phyloP scores from a whole-genome alignment of 805 yeast genomes.

The Metschnikowia cerradonensis region DNA sequence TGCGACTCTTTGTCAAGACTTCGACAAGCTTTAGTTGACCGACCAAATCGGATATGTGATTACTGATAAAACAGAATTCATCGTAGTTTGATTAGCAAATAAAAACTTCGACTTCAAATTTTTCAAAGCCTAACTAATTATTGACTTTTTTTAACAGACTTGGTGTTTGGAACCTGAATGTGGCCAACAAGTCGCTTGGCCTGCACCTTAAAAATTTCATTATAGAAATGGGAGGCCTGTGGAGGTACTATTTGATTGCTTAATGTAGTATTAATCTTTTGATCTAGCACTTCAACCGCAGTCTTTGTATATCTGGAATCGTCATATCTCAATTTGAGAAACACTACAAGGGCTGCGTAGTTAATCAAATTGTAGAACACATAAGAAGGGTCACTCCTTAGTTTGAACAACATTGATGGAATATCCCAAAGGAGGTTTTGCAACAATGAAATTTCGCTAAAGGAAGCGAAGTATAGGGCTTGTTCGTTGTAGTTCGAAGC shows the following conservation, averaged over 20 bases:
- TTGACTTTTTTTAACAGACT: constrained; percentile 14
- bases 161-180: constrained; percentile 20
- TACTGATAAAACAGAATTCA: not conserved
- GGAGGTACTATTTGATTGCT: constrained; percentile 15
- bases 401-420: constrained; percentile 24
- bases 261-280: constrained; percentile 29
- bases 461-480: constrained; percentile 37
- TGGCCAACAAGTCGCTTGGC: constrained; percentile 18
- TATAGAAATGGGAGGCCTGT: constrained; percentile 16
- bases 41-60: not conserved
- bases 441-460: constrained; percentile 30
- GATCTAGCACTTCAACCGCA: constrained; percentile 45
- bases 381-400: constrained; percentile 22
- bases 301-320: constrained; percentile 30
- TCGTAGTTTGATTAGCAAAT: not conserved
- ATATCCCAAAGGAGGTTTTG: constrained; percentile 22
- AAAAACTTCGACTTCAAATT: not conserved
- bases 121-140: not conserved
- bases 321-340: constrained; percentile 35
- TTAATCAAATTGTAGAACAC: constrained; percentile 33
- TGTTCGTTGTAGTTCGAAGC: constrained; percentile 31
- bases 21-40: not conserved
- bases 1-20: not conserved
- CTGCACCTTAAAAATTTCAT: constrained; percentile 17
- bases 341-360: constrained; percentile 25